Conservation (phyloP, 1,284 basidiomycete genomes). For the Malassezia japonica region DNA sequence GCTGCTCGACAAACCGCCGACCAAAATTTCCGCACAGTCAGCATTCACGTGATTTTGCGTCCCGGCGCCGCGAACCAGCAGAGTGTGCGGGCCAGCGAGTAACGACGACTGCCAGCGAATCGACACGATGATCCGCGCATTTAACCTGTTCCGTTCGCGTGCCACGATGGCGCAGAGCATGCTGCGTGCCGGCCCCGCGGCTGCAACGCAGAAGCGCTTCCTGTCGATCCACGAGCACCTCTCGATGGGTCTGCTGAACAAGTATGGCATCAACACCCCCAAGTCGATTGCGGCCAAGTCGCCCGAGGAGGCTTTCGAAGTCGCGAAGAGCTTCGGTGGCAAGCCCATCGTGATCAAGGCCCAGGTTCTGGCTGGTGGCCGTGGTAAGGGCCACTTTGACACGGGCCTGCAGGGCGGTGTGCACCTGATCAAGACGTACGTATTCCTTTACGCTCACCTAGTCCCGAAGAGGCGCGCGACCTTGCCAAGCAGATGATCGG, state of each 20-base stretch:
- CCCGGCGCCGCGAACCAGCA: neutral
- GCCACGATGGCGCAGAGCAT: constrained; percentile 28
- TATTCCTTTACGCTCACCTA: constrained; percentile 46
- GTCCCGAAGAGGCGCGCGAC: constrained; percentile 78
- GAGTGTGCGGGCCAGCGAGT: neutral
- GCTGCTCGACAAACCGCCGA: neutral
- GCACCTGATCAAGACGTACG: constrained; percentile 80
- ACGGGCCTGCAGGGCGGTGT: constrained; percentile 95
- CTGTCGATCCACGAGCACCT: constrained; percentile 98
- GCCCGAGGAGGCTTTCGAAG: constrained; percentile 77
- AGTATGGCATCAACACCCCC: constrained; percentile 96
- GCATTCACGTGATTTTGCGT: neutral
- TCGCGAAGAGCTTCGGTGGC: constrained; percentile 71
- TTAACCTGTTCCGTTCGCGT: constrained; percentile 35
- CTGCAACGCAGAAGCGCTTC: constrained; percentile 65
- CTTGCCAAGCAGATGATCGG: constrained; percentile 89
- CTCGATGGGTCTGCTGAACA: constrained; percentile 85
- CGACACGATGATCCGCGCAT: constrained; percentile 15
- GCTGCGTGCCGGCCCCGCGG: constrained; percentile 23
- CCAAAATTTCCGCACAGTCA: neutral
- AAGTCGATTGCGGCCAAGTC: constrained; percentile 79
- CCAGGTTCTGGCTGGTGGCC: constrained; percentile 94
- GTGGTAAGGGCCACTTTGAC: constrained; percentile 96
- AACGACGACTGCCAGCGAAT: constrained; percentile 4
- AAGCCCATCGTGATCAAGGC: constrained; percentile 66